Conservation (phyloP, 129 eudicot genomes). For the carrot (Daucus carota) region DH1_v3.0 NC_030389.2:37858001-37858500, state of each 20-base stretch:
- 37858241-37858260: not conserved
- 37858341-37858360: not conserved
- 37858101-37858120: too few species aligned
- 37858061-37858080: too few species aligned
- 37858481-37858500: not conserved
- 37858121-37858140: too few species aligned
- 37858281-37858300: not conserved
- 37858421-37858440: not conserved
- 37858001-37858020: too few species aligned
- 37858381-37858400: conserved; percentile 4
- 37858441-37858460: conserved; percentile 1
- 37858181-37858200: not conserved
- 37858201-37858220: not conserved
- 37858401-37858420: conserved; percentile 6
- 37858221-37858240: not conserved
- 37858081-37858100: too few species aligned
- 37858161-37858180: too few species aligned
- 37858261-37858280: not conserved
- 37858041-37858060: too few species aligned
- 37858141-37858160: not conserved
- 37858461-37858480: not conserved
- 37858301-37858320: not conserved
- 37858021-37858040: too few species aligned
- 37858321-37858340: not conserved
- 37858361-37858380: not conserved